These are phyloP conservation scores for Pochonia chlamydosporia DNA, from an alignment of 2,329 filamentous ascomycete genomes.

Conservation along the genomic window DNA sequence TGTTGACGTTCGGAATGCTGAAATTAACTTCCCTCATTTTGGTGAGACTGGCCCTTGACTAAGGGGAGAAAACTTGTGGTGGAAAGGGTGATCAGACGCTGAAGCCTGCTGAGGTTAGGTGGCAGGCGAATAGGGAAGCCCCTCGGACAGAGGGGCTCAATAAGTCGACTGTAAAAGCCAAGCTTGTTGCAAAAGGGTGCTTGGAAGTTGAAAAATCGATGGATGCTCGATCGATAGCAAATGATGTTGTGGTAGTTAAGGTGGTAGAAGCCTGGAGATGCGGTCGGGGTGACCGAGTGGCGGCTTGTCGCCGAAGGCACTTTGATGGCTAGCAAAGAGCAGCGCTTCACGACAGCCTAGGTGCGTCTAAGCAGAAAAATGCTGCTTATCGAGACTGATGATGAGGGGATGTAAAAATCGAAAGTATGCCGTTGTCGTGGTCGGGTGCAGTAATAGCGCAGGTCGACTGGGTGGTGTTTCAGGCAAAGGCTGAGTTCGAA, in stretches of 20 bases:
- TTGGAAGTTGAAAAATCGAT: not conserved
- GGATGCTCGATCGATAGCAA: not conserved
- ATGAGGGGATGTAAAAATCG: slow-evolving; percentile 4
- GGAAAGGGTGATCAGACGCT: not conserved
- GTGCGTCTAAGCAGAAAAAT: not conserved
- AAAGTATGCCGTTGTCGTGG: slow-evolving; percentile 7
- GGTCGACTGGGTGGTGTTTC: slow-evolving; percentile 15
- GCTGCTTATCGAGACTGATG: slow-evolving; percentile 8
- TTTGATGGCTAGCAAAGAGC: not conserved
- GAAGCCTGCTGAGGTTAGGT: not conserved
- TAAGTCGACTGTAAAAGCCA: slow-evolving; percentile 5
- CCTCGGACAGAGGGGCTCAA: slow-evolving; percentile 10
- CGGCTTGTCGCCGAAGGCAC: slow-evolving; percentile 9
- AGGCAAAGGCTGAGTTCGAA: slow-evolving; percentile 16
- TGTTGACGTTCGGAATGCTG: slow-evolving; percentile 98
- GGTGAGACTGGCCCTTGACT: slow-evolving; percentile 20
- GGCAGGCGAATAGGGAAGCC: slow-evolving; percentile 6
- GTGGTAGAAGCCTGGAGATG: not conserved
- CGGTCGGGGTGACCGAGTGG: slow-evolving; percentile 9
- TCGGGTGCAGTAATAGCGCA: slow-evolving; percentile 10
- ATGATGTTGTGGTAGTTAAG: not conserved
- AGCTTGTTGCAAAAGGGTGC: not conserved
- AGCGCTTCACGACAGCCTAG: not conserved
- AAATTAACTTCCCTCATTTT: slow-evolving; percentile 99
- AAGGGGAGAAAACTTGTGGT: slow-evolving; percentile 1